Conservation (phyloP, 2,329 filamentous ascomycete species). For the Pyrenophora teres region DNA sequence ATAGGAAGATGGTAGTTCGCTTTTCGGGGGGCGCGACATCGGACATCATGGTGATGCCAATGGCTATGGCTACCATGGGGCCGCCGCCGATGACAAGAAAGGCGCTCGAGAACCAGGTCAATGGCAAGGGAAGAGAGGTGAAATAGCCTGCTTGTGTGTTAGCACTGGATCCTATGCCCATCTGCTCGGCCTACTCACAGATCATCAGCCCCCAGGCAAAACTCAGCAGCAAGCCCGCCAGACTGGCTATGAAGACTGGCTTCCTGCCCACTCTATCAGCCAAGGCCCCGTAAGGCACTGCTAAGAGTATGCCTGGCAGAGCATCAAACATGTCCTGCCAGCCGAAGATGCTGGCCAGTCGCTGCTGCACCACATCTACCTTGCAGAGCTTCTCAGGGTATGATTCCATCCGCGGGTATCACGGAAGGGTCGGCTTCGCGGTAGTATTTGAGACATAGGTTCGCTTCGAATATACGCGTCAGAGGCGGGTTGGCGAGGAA, state of each 20-base stretch:
- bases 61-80: constrained; percentile 53
- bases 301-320: constrained; percentile 51
- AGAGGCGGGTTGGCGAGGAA: constrained; percentile 52
- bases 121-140: constrained; percentile 50
- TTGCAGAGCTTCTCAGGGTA: constrained; percentile 58
- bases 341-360: constrained; percentile 57
- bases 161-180: constrained; percentile 1
- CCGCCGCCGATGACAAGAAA: constrained; percentile 56
- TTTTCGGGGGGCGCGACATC: constrained; percentile 56
- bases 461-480: constrained; percentile 56
- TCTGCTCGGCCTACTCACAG: constrained; percentile 24
- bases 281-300: constrained; percentile 56
- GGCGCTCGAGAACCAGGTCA: constrained; percentile 55
- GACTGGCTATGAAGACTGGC: constrained; percentile 49
- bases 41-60: constrained; percentile 57
- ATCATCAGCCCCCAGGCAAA: constrained; percentile 41
- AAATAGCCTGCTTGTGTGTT: constrained; percentile 35
- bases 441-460: constrained; percentile 55
- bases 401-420: constrained; percentile 49
- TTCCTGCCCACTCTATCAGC: constrained; percentile 56
- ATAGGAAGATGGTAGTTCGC: constrained; percentile 41
- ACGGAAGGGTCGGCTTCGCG: constrained; percentile 49
- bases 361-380: constrained; percentile 54
- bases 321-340: constrained; percentile 57
- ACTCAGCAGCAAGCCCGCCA: constrained; percentile 49